Evolutionary conservation across 345 rosid species (phyloP), one percentile per base, ranked within the genome.

Genomic region (Euphorbia pulcherrima): DNA sequence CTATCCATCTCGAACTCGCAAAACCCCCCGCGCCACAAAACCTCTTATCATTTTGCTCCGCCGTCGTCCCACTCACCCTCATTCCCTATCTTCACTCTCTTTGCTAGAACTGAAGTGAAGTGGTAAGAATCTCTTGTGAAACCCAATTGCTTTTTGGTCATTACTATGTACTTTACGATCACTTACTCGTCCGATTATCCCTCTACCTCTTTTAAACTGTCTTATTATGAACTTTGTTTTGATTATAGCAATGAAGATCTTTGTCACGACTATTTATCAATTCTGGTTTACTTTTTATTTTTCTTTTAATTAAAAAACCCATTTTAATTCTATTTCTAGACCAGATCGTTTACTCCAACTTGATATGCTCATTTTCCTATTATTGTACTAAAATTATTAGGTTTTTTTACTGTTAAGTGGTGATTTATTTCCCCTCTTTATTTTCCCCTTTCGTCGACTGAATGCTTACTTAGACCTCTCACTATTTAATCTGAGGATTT

Each of bases 201-300:
- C 2, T 13, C 29, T 23, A 26, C 41, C 26, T 28, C 26, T n/a
- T 5, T 52, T 50, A 18, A 44, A 26, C 30, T 35, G 33, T 20
- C 59, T 77, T n/a, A 4, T 61, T 12, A 40, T 33, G 3, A 33
- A 47, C 11, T 29, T 46, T 33, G 54, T n/a, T 64, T 44, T 51
- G 69, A 24, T 82, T 68, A 79, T 79, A 77, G 80, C 79, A 67
- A 26, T 40, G 35, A 63, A 64, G 67, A 74, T 81, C 76, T 21
- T 35, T 52, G 48, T 57, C 50, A 60, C 60, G 44, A 72, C 72
- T 39, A 68, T 39, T 61, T 44, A 59, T 62, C 20, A 23, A 55
- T 77, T 70, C 1, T 40, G 24, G 29, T 62, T 71, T 33, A 60
- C 68, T 26, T 64, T 18, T 56, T n/a, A 61, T 46, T 10, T 23